Conservation (phyloP, 2,329 filamentous ascomycete genomes). For the Penicillium sp. region DNA sequence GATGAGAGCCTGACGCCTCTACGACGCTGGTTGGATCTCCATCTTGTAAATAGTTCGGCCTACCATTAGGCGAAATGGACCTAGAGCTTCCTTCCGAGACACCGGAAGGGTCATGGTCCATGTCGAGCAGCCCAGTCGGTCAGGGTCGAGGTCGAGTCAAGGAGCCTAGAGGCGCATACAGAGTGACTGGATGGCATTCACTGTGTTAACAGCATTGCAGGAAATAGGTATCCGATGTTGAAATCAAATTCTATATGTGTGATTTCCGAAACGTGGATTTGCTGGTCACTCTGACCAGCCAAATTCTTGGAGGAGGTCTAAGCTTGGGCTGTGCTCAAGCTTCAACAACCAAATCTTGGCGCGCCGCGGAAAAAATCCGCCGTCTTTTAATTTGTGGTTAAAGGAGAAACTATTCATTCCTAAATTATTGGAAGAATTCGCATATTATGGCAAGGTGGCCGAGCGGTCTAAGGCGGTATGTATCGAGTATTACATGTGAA, state of each 20-base stretch:
- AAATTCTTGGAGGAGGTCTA: conserved; percentile 1
- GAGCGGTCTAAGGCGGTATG: too few species aligned
- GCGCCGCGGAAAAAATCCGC: conserved; percentile 11
- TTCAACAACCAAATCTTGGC: conserved; percentile 17
- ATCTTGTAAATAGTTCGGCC: conserved; percentile 21
- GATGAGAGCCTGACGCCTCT: conserved; percentile 12
- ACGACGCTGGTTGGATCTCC: conserved; percentile 15
- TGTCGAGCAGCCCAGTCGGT: conserved; percentile 28
- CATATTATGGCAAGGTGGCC: too few species aligned
- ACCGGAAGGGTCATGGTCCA: conserved; percentile 36
- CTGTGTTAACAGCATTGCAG: conserved; percentile 19
- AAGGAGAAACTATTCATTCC: not conserved
- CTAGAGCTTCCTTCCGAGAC: conserved; percentile 29
- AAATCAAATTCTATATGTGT: not conserved
- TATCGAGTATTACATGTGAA: too few species aligned
- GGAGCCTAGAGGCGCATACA: conserved; percentile 20
- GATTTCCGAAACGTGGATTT: not conserved
- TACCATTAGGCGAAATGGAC: conserved; percentile 22
- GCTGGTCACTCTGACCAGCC: not conserved
- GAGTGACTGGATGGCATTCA: conserved; percentile 13
- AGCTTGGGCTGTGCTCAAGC: conserved; percentile 4
- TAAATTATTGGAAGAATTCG: not conserved
- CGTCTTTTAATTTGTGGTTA: not conserved
- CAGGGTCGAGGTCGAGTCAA: conserved; percentile 4
- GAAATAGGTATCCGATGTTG: not conserved